Conservation (phyloP, 352 stramenopile genomes). For the Blastocystis sp. region DNA sequence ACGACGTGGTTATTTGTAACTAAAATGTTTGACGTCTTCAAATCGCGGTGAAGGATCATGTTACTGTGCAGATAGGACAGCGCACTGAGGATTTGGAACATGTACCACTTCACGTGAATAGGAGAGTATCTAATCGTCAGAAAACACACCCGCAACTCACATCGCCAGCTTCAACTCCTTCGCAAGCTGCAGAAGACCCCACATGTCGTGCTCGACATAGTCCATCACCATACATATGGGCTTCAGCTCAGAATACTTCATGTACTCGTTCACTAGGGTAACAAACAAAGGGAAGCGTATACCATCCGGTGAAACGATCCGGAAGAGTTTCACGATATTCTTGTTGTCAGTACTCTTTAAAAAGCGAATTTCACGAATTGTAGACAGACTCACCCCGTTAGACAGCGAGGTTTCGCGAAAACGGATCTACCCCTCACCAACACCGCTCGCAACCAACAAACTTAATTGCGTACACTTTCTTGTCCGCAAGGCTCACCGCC, state of each 20-base stretch:
- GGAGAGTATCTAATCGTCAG: constrained; percentile 49
- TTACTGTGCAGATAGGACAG: constrained; percentile 65
- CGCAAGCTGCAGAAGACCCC: constrained; percentile 53
- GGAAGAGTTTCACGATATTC: constrained; percentile 61
- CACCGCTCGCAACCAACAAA: constrained; percentile 3
- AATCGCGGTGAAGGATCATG: constrained; percentile 66
- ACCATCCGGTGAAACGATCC: constrained; percentile 59
- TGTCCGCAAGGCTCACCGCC: constrained; percentile 3
- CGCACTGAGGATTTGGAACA: constrained; percentile 56
- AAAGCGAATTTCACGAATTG: constrained; percentile 68
- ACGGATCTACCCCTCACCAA: constrained; percentile 36
- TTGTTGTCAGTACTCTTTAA: constrained; percentile 47
- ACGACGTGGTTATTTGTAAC: constrained; percentile 74
- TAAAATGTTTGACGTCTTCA: constrained; percentile 67
- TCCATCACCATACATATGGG: constrained; percentile 69
- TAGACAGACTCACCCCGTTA: constrained; percentile 62
- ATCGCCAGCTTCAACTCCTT: constrained; percentile 38
- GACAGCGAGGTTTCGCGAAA: constrained; percentile 39
- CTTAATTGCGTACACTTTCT: constrained; percentile 62
- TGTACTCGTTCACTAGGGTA: constrained; percentile 44
- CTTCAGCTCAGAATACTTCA: constrained; percentile 56
- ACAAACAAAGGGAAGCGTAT: not conserved
- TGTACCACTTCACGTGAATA: constrained; percentile 58
- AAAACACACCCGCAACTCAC: not conserved
- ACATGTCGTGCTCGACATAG: constrained; percentile 68